These are phyloP conservation scores for Fusarium newnesense DNA, from an alignment of 2,329 filamentous ascomycete species.

Conservation along the genomic window DNA sequence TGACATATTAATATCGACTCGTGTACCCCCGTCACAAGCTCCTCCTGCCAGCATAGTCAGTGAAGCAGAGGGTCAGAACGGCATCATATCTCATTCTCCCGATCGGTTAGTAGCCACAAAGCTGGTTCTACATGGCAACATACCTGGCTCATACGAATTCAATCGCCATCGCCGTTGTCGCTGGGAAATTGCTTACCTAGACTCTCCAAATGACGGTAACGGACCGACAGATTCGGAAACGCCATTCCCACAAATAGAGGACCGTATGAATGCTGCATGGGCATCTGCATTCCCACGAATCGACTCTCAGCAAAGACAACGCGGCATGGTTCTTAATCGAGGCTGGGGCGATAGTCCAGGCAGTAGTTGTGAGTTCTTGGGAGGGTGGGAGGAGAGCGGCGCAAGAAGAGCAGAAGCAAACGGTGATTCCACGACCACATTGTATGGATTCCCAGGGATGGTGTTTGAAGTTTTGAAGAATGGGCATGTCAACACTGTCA, in stretches of 20 bases:
- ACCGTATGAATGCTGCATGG: conserved; percentile 75
- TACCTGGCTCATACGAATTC: conserved; percentile 96
- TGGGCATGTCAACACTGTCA: conserved; percentile 87
- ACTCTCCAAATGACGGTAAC: conserved; percentile 55
- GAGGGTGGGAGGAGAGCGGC: conserved; percentile 84
- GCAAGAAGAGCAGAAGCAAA: conserved; percentile 63
- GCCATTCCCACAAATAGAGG: conserved; percentile 77
- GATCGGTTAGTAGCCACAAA: conserved; percentile 88
- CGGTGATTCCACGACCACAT: conserved; percentile 76
- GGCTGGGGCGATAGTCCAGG: conserved; percentile 93
- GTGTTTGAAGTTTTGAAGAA: conserved; percentile 97
- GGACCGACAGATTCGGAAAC: conserved; percentile 77
- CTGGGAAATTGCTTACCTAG: conserved; percentile 78
- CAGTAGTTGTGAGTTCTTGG: conserved; percentile 86
- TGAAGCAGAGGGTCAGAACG: conserved; percentile 39
- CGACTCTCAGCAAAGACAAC: conserved; percentile 62
- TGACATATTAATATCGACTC: conserved; percentile 88
- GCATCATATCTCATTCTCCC: conserved; percentile 56
- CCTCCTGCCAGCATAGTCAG: conserved; percentile 56
- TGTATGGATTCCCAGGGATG: conserved; percentile 93
- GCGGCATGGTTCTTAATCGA: conserved; percentile 89
- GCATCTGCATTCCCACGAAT: conserved; percentile 69
- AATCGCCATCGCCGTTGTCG: conserved; percentile 91
- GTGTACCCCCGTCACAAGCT: conserved; percentile 70
- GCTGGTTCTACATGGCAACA: conserved; percentile 91